phyloP scores from a whole-genome alignment of 768 basidiomycete species.

The Naganishia kalamii region DNA sequence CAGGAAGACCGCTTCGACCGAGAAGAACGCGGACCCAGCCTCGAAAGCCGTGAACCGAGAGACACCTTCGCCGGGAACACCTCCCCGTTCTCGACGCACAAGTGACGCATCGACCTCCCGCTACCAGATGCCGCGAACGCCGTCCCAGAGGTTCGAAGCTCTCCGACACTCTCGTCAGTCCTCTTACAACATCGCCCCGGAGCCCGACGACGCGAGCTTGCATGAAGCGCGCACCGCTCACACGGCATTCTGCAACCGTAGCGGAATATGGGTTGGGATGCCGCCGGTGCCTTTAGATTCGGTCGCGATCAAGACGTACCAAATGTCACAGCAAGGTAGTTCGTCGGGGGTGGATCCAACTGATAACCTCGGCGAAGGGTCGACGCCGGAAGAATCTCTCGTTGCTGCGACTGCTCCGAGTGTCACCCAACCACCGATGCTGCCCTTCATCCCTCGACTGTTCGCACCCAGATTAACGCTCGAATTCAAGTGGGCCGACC shows the following conservation, averaged over 20 bases:
- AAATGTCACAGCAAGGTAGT: background rate
- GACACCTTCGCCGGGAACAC: too few relatives aligned
- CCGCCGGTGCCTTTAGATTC: background rate
- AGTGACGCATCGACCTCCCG: background rate
- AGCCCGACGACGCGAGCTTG: background rate
- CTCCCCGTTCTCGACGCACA: too few relatives aligned
- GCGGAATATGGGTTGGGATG: background rate
- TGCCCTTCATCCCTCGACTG: constrained; percentile 1
- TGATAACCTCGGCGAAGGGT: background rate
- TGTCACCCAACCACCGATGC: background rate
- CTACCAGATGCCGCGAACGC: background rate
- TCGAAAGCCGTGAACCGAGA: too few relatives aligned
- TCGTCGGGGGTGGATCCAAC: background rate
- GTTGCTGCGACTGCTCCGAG: background rate
- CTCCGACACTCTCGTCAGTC: background rate
- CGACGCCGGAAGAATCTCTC: background rate
- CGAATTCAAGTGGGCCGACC: constrained; percentile 6
- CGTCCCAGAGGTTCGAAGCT: too few relatives aligned
- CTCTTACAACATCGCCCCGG: background rate
- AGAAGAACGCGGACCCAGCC: too few relatives aligned
- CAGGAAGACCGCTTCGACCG: too few relatives aligned
- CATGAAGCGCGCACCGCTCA: background rate
- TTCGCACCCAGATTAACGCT: constrained; percentile 2
- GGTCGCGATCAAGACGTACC: background rate
- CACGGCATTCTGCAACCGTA: background rate